Conservation (phyloP, 805 yeast species). For the Saitoella complicata region DNA sequence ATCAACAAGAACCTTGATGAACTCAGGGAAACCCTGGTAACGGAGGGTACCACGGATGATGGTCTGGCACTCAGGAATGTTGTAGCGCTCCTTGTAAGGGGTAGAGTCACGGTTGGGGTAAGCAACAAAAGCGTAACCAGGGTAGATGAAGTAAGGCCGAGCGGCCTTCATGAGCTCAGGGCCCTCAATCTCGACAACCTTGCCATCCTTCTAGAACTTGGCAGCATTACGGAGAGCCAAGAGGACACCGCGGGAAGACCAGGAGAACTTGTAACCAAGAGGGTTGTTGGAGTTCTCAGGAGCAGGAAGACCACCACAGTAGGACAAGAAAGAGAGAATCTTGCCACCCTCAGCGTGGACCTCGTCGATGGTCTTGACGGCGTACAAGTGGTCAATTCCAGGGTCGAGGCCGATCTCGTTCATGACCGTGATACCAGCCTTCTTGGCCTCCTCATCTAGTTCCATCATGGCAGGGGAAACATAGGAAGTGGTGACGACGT, state of each 20-base stretch:
- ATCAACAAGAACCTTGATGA: conserved; percentile 87
- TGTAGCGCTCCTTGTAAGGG: conserved; percentile 75
- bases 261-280: conserved; percentile 94
- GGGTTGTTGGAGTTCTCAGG: conserved; percentile 98
- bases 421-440: conserved; percentile 95
- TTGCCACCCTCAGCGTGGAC: conserved; percentile 85
- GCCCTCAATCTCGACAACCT: conserved; percentile 61
- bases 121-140: conserved; percentile 86
- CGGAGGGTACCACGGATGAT: conserved; percentile 93
- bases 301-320: conserved; percentile 98
- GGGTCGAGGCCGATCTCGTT: conserved; percentile 98
- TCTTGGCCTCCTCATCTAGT: conserved; percentile 31
- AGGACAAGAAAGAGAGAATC: conserved; percentile 82
- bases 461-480: conserved; percentile 32
- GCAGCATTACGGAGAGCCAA: conserved; percentile 92
- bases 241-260: conserved; percentile 97
- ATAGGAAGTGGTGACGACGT: conserved; percentile 89
- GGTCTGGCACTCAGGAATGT: conserved; percentile 94
- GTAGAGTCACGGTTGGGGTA: conserved; percentile 99
- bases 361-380: conserved; percentile 95
- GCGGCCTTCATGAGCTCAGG: conserved; percentile 92
- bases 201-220: conserved; percentile 72
- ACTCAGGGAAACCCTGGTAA: conserved; percentile 98
- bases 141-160: conserved; percentile 86
- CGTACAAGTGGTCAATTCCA: conserved; percentile 95